These are phyloP conservation scores for Dryas octopetala DNA, from an alignment of 306 rosid genomes.

Conservation along the genomic window DNA sequence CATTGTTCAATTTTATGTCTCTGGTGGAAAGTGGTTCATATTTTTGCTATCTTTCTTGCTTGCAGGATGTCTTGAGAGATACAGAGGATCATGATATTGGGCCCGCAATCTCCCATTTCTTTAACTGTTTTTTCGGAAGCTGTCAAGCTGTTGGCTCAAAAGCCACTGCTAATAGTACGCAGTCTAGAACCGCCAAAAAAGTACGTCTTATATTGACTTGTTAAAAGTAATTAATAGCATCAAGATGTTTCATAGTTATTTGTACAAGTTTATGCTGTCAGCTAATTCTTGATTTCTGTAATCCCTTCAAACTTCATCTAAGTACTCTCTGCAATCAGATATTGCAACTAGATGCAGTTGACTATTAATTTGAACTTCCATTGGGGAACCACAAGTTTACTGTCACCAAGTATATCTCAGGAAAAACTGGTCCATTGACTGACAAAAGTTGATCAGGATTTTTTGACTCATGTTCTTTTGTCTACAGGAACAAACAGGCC, in stretches of 20 bases:
- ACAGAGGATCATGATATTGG: slow-evolving; percentile 93
- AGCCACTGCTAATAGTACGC: slow-evolving; percentile 37
- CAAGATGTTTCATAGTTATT: not conserved
- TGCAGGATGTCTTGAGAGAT: slow-evolving; percentile 85
- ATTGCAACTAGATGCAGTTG: not conserved
- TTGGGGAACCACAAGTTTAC: not conserved
- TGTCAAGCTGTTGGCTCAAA: slow-evolving; percentile 64
- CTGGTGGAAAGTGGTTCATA: slow-evolving; percentile 7
- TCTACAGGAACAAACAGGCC: slow-evolving; percentile 72
- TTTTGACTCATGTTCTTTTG: slow-evolving; percentile 12
- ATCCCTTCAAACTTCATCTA: not conserved
- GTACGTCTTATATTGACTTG: slow-evolving; percentile 32
- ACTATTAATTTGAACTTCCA: not conserved
- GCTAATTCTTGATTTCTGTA: slow-evolving; percentile 6
- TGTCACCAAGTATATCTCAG: not conserved
- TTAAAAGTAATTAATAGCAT: too few relatives aligned
- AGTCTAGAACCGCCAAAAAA: slow-evolving; percentile 57
- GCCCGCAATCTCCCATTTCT: slow-evolving; percentile 72
- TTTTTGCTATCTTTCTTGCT: slow-evolving; percentile 9
- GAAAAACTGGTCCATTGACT: not conserved
- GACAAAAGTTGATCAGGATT: not conserved
- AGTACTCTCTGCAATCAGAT: not conserved
- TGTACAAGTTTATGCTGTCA: slow-evolving; percentile 1
- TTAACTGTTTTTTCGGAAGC: slow-evolving; percentile 90
- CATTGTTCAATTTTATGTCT: not conserved